These are phyloP conservation scores for Prillingera fragicola DNA, from an alignment of 1,284 basidiomycete genomes.

Conservation along the genomic window DNA sequence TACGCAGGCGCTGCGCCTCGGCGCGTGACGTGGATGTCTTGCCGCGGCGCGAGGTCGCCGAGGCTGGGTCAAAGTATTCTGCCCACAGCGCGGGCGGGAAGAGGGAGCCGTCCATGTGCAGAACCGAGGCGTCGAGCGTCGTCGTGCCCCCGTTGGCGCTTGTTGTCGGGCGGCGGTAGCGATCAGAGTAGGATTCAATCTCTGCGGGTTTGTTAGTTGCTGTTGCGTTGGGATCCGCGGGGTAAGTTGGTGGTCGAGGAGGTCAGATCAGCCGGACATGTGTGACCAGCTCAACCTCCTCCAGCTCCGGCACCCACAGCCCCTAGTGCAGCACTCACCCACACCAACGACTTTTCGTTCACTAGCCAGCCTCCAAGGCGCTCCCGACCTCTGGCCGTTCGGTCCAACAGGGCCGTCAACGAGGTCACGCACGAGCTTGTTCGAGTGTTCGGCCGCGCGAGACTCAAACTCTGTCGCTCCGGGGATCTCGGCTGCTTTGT, in stretches of 20 bases:
- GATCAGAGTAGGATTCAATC: conserved; percentile 46
- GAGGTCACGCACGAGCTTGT: conserved; percentile 19
- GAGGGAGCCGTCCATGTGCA: conserved; percentile 33
- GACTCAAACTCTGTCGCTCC: conserved; percentile 23
- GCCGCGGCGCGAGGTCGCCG: too few relatives aligned
- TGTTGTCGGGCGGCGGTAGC: conserved; percentile 16
- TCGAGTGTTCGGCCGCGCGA: conserved; percentile 20
- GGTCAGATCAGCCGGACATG: not conserved
- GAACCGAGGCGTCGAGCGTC: conserved; percentile 22
- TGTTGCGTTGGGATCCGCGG: too few relatives aligned
- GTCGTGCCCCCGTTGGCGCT: conserved; percentile 5
- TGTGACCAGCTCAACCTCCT: too few relatives aligned
- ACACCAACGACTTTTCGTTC: conserved; percentile 40
- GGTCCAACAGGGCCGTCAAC: conserved; percentile 13
- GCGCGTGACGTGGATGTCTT: too few relatives aligned
- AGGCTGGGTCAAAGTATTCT: conserved; percentile 44
- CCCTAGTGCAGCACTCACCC: conserved; percentile 22
- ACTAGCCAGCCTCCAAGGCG: conserved; percentile 38
- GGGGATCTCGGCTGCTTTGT: conserved; percentile 26
- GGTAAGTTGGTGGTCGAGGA: too few relatives aligned
- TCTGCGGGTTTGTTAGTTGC: too few relatives aligned
- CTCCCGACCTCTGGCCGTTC: conserved; percentile 7
- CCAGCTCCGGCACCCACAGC: not conserved
- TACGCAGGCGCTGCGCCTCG: too few relatives aligned
- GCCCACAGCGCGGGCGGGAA: conserved; percentile 45